A percentile compares a stretch with the other conserved stretches of the same genome.
phyloP scores from a whole-genome alignment of 2,329 filamentous ascomycete genomes.

The Aureobasidium namibiae region DNA sequence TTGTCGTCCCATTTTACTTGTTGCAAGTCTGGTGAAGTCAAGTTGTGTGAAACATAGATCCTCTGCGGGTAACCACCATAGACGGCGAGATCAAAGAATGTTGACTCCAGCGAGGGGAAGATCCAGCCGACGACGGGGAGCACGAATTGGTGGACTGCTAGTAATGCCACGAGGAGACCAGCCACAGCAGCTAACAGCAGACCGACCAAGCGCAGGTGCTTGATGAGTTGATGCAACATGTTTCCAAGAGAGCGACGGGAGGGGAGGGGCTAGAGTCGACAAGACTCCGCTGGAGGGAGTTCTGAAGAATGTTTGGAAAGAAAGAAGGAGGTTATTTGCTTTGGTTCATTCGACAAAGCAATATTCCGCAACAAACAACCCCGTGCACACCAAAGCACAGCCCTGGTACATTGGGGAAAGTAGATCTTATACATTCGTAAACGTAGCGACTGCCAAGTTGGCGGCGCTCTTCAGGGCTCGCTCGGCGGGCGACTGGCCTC shows the following conservation, averaged over 20 bases:
- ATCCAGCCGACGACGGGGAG: constrained; percentile 24
- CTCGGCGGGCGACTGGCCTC: background rate
- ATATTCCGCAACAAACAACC: background rate
- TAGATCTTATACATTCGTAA: constrained; percentile 7
- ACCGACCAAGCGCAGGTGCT: background rate
- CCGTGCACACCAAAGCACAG: constrained; percentile 8
- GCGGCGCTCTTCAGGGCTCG: background rate
- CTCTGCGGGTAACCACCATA: constrained; percentile 24
- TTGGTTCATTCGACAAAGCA: background rate
- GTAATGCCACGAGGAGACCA: constrained; percentile 14
- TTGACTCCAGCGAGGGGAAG: constrained; percentile 20
- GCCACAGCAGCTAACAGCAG: background rate
- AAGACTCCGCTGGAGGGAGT: constrained; percentile 6
- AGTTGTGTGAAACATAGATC: constrained; percentile 22
- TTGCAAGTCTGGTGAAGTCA: constrained; percentile 21
- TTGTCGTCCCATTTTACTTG: constrained; percentile 23
- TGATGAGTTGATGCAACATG: constrained; percentile 2
- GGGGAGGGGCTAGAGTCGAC: background rate
- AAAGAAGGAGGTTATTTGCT: background rate
- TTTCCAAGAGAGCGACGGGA: background rate
- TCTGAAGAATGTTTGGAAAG: background rate
- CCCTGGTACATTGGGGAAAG: constrained; percentile 5
- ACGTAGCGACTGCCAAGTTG: constrained; percentile 5
- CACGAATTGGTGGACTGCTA: constrained; percentile 21
- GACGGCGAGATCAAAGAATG: constrained; percentile 26